phyloP scores from a whole-genome alignment of 1,284 basidiomycete genomes.

The Ganoderma lucidum region DNA sequence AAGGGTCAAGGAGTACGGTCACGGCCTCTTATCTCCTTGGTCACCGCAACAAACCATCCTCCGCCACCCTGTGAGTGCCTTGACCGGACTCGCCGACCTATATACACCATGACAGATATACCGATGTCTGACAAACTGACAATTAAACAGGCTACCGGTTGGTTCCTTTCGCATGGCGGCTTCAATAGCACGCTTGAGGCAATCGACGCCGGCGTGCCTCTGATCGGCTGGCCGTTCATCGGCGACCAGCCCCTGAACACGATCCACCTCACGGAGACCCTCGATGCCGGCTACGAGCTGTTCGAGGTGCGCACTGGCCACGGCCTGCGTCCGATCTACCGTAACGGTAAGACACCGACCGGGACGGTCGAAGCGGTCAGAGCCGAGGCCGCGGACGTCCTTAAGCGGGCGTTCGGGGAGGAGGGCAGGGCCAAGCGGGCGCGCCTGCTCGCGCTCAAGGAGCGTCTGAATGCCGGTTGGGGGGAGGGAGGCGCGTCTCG shows the following conservation, averaged over 20 bases:
- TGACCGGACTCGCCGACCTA: neutral
- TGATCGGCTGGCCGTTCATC: constrained; percentile 36
- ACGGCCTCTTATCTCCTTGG: constrained; percentile 15
- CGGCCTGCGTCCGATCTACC: constrained; percentile 27
- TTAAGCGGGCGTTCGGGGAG: constrained; percentile 27
- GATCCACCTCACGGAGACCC: constrained; percentile 27
- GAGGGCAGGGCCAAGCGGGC: constrained; percentile 29
- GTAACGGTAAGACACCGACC: constrained; percentile 24
- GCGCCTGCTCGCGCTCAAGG: constrained; percentile 24
- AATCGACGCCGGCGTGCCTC: constrained; percentile 28
- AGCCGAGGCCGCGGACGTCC: constrained; percentile 22
- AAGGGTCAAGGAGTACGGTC: constrained; percentile 16
- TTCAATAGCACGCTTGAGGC: constrained; percentile 34
- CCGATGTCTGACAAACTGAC: neutral
- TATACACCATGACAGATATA: too few relatives aligned
- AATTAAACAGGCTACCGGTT: constrained; percentile 19
- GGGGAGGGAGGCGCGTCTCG: constrained; percentile 13
- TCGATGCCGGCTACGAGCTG: constrained; percentile 36
- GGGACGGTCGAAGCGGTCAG: constrained; percentile 28
- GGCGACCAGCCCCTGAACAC: constrained; percentile 36
- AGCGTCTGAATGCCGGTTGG: constrained; percentile 20
- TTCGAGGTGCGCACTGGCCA: constrained; percentile 34
- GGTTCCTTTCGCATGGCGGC: constrained; percentile 36
- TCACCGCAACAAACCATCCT: constrained; percentile 23
- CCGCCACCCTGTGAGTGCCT: constrained; percentile 7